Conservation (phyloP, 2,329 filamentous ascomycete species). For the Neofusicoccum cordaticola region DNA sequence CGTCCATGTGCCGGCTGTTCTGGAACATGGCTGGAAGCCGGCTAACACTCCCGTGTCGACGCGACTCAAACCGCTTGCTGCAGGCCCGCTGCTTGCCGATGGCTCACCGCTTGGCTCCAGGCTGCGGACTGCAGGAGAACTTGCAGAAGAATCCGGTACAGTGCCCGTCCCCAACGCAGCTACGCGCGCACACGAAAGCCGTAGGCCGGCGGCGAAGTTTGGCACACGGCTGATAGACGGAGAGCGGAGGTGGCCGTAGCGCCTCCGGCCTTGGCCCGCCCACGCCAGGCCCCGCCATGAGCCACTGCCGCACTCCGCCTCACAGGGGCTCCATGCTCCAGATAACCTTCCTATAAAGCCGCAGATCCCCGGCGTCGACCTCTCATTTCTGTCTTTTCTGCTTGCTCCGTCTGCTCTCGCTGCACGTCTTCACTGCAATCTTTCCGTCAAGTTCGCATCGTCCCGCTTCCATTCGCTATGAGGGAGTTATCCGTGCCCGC, state of each 20-base stretch:
- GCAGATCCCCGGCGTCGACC: background rate
- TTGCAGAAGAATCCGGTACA: too few species aligned
- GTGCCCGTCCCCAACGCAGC: too few species aligned
- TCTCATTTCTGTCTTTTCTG: too few species aligned
- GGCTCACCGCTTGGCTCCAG: too few species aligned
- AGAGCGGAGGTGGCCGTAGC: slow-evolving; percentile 14
- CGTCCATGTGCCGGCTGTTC: background rate
- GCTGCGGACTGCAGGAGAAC: too few species aligned
- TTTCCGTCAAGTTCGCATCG: background rate
- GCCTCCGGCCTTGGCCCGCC: background rate
- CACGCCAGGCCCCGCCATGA: background rate
- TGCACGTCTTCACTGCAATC: background rate
- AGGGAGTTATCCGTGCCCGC: background rate
- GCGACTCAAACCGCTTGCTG: background rate
- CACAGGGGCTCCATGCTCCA: background rate
- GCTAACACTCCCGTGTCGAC: background rate
- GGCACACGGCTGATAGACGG: background rate
- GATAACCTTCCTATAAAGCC: background rate
- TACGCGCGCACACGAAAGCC: too few species aligned
- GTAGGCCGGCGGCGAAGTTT: background rate
- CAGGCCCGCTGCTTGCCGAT: too few species aligned
- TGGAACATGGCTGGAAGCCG: background rate
- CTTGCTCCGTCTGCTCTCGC: background rate
- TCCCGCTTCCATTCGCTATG: background rate
- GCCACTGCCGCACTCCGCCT: background rate